phyloP scores from a whole-genome alignment of 106 monocot genomes.

The Dendrobium catenatum region DNA sequence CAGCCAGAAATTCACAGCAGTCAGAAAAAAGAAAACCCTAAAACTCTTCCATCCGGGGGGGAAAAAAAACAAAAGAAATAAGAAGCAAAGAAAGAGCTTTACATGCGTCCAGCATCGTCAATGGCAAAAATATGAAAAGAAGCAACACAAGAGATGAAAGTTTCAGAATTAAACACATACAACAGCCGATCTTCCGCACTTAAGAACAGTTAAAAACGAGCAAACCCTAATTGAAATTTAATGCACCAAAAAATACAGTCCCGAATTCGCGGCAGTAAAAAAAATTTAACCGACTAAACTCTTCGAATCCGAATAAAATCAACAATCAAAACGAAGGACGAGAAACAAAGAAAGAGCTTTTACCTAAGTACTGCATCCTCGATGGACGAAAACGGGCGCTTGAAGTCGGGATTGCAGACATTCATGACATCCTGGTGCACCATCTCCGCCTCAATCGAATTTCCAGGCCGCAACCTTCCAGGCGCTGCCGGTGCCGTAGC shows the following conservation, averaged over 20 bases:
- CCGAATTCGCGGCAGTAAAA: neutral
- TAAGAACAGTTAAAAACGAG: neutral
- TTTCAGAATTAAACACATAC: neutral
- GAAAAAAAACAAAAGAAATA: no score
- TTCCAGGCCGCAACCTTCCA: conserved; percentile 19
- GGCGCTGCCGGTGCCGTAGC: conserved; percentile 1
- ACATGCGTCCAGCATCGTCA: no score
- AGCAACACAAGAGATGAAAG: neutral
- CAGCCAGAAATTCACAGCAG: neutral
- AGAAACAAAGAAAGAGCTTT: neutral
- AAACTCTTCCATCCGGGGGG: neutral
- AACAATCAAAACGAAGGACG: neutral
- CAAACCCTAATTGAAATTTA: neutral
- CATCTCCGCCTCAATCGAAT: conserved; percentile 75
- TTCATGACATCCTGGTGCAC: conserved; percentile 84
- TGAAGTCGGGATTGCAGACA: conserved; percentile 92
- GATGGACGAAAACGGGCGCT: conserved; percentile 64
- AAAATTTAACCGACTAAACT: neutral
- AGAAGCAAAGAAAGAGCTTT: no score
- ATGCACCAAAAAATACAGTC: neutral
- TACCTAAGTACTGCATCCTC: conserved; percentile 91
- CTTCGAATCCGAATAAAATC: neutral
- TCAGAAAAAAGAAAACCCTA: neutral
- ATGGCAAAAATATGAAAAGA: neutral
- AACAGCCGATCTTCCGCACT: neutral